phyloP scores from a whole-genome alignment of 441 rosid genomes.

The Populus trichocarpa region DNA sequence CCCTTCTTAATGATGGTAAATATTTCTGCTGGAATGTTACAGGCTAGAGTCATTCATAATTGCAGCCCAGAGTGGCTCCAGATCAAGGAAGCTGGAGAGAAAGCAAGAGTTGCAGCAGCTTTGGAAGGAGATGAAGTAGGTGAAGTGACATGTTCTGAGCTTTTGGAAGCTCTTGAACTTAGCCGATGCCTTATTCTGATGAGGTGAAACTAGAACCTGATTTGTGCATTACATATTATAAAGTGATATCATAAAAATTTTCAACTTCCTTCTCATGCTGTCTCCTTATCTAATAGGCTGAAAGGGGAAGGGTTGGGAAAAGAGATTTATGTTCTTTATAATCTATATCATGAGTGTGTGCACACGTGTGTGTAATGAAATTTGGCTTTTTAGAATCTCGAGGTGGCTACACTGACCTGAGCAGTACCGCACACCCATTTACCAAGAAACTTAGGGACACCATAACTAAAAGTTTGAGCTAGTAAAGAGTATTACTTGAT shows the following conservation, averaged over 20 bases:
- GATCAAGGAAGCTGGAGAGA: slow-evolving; percentile 93
- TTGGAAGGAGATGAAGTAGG: slow-evolving; percentile 87
- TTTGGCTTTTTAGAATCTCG: not conserved
- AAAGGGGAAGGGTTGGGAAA: not conserved
- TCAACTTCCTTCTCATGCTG: not conserved
- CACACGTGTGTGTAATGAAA: not conserved
- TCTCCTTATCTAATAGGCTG: not conserved
- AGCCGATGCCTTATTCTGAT: slow-evolving; percentile 93
- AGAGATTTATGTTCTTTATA: not conserved
- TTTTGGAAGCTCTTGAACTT: slow-evolving; percentile 97
- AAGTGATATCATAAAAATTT: not conserved
- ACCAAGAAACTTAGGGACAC: not conserved
- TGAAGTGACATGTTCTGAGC: slow-evolving; percentile 93
- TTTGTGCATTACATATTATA: not conserved
- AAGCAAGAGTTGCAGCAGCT: slow-evolving; percentile 71
- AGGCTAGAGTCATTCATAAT: slow-evolving; percentile 96
- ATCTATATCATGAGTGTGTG: not conserved
- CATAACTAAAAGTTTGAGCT: not conserved
- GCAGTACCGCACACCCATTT: not conserved
- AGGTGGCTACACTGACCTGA: not conserved
- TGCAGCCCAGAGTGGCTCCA: slow-evolving; percentile 87
- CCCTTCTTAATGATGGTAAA: not conserved
- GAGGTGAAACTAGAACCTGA: slow-evolving; percentile 55
- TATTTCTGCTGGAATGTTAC: slow-evolving; percentile 9
- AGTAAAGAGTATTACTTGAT: not conserved